These are phyloP conservation scores for Angomonas ambiguus DNA, from an alignment of 208 protist genomes.

Conservation along the genomic window DNA sequence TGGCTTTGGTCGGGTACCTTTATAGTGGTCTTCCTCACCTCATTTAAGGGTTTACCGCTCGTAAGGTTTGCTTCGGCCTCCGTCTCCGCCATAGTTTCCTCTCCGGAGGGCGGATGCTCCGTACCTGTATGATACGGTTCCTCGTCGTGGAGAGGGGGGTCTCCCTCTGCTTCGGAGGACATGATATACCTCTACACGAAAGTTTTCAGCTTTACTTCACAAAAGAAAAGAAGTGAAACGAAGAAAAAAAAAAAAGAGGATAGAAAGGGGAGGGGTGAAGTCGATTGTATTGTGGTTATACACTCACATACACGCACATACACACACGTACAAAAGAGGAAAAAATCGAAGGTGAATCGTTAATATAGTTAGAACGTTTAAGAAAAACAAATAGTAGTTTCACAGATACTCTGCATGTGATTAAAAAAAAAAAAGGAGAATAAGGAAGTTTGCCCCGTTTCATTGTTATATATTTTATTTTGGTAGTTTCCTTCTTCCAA, in stretches of 20 bases:
- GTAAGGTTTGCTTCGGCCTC: too few species aligned
- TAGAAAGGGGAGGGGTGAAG: constrained; percentile 8
- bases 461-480: not conserved
- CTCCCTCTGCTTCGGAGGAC: not conserved
- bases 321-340: constrained; percentile 1
- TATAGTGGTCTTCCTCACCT: too few species aligned
- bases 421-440: not conserved
- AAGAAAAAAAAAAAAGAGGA: not conserved
- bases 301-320: too few species aligned
- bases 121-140: too few species aligned
- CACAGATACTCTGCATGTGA: not conserved
- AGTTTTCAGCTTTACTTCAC: not conserved
- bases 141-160: not conserved
- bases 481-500: not conserved
- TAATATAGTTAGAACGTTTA: constrained; percentile 7
- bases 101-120: not conserved
- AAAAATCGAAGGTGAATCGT: not conserved
- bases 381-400: not conserved
- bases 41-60: too few species aligned
- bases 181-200: not conserved
- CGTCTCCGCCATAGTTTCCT: not conserved
- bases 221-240: not conserved
- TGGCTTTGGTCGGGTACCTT: too few species aligned
- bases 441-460: too few species aligned
- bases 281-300: constrained; percentile 9